Percentiles rank a stretch among this genome's conserved stretches.
Evolutionary conservation across 2,329 filamentous ascomycete genomes (phyloP).

Genomic region (Aspergillus bombycis): DNA sequence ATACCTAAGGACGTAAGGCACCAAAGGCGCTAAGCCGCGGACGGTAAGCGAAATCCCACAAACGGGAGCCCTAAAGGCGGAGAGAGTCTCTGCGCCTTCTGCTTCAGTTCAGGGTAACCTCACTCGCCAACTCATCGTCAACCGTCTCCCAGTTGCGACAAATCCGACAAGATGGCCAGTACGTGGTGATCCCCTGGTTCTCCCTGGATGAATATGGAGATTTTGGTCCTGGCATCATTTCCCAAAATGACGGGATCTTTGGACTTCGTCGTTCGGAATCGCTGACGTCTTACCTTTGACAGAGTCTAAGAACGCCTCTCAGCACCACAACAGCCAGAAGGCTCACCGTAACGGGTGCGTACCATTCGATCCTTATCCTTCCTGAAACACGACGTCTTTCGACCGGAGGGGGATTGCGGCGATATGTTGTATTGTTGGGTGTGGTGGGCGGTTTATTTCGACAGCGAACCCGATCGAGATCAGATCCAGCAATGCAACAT

Average conservation of each 20-base stretch:
- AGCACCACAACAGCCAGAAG: conserved; percentile 98
- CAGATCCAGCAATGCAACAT: conserved; percentile 7
- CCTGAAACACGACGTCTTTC: not conserved
- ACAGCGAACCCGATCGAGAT: not conserved
- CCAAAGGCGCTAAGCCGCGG: conserved; percentile 21
- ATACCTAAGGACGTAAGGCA: not conserved
- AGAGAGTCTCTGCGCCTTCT: conserved; percentile 29
- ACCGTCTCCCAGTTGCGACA: conserved; percentile 42
- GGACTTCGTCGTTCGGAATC: conserved; percentile 11
- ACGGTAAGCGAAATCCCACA: conserved; percentile 48
- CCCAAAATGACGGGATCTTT: conserved; percentile 6
- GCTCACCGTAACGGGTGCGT: conserved; percentile 98
- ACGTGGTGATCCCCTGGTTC: conserved; percentile 30
- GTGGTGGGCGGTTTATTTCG: conserved; percentile 1
- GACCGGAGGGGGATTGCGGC: not conserved
- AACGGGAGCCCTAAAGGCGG: conserved; percentile 35
- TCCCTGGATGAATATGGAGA: conserved; percentile 1
- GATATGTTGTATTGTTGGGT: conserved; percentile 17
- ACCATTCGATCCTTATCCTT: conserved; percentile 19
- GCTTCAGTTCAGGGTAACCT: conserved; percentile 38
- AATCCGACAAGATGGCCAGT: conserved; percentile 52
- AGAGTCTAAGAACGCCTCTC: conserved; percentile 99
- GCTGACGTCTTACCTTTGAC: conserved; percentile 36
- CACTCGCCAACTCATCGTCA: conserved; percentile 42
- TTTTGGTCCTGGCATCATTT: not conserved